These are phyloP conservation scores for Medicago ruthenica DNA, from an alignment of 306 rosid genomes.

Conservation along the genomic window DNA sequence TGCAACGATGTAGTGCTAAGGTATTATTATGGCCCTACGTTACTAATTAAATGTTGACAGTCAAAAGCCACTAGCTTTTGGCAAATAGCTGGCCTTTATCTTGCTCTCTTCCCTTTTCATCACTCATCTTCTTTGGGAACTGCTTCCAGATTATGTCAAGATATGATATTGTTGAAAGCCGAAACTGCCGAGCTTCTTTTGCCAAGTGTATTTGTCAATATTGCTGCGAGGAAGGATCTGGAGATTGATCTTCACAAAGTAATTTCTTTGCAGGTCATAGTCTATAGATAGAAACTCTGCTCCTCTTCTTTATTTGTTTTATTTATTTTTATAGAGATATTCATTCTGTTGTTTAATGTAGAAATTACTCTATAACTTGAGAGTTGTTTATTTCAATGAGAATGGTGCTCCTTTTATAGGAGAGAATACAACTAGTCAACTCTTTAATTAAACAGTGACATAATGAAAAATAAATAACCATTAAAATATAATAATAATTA, in stretches of 20 bases:
- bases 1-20: slow-evolving; percentile 83
- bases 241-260: slow-evolving; percentile 69
- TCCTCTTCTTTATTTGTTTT: not conserved
- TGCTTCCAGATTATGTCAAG: slow-evolving; percentile 83
- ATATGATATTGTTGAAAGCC: slow-evolving; percentile 74
- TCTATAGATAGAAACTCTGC: slow-evolving; percentile 26
- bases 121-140: slow-evolving; percentile 37
- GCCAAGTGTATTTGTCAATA: slow-evolving; percentile 76
- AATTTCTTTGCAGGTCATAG: slow-evolving; percentile 71
- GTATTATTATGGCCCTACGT: slow-evolving; percentile 52
- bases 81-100: slow-evolving; percentile 16
- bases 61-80: slow-evolving; percentile 16
- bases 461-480: no score
- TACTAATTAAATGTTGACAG: slow-evolving; percentile 1
- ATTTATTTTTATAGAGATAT: slow-evolving; percentile 8
- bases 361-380: no score
- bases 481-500: no score
- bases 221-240: slow-evolving; percentile 76
- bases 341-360: slow-evolving; percentile 10
- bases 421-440: no score
- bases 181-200: slow-evolving; percentile 89
- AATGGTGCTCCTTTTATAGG: no score
- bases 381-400: no score
- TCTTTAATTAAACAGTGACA: no score
- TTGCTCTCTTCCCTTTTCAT: slow-evolving; percentile 13